A percentile compares a stretch with the other conserved stretches of the same genome.
Evolutionary conservation across 1,284 basidiomycete genomes (phyloP).

Genomic region (Microstroma glucosiphilum): DNA sequence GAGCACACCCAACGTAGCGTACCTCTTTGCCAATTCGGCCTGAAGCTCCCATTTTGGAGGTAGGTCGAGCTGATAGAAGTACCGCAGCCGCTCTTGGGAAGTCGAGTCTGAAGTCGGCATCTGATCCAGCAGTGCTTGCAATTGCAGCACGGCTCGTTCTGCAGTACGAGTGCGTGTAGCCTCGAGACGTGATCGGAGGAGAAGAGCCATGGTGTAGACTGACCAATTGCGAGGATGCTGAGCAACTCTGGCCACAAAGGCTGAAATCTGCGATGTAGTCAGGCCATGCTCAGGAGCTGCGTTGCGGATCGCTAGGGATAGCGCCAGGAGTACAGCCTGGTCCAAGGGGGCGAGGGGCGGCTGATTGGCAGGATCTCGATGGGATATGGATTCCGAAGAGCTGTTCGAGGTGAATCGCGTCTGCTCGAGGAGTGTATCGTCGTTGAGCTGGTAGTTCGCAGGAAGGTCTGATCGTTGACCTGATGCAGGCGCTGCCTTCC

Average conservation of each 20-base stretch:
- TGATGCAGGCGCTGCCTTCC: slow-evolving; percentile 29
- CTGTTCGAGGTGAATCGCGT: slow-evolving; percentile 70
- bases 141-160: slow-evolving; percentile 45
- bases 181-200: slow-evolving; percentile 47
- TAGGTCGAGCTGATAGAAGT: slow-evolving; percentile 43
- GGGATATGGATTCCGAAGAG: slow-evolving; percentile 56
- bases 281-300: slow-evolving; percentile 49
- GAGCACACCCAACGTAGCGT: slow-evolving; percentile 42
- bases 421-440: slow-evolving; percentile 91
- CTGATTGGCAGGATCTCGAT: slow-evolving; percentile 75
- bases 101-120: slow-evolving; percentile 51
- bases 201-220: slow-evolving; percentile 49
- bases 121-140: slow-evolving; percentile 49
- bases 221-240: slow-evolving; percentile 46
- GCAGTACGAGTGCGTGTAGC: slow-evolving; percentile 43
- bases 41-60: slow-evolving; percentile 49
- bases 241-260: slow-evolving; percentile 43
- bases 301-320: slow-evolving; percentile 47
- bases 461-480: slow-evolving; percentile 55
- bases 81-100: slow-evolving; percentile 38
- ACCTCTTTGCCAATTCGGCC: slow-evolving; percentile 43
- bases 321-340: slow-evolving; percentile 43
- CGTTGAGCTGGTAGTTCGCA: slow-evolving; percentile 76
- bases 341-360: slow-evolving; percentile 54
- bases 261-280: slow-evolving; percentile 43